Percentiles rank a stretch among this genome's conserved stretches.
Conservation (phyloP, 225 moss, liverwort and hornwort species). For the Physcomitrium patens region DNA sequence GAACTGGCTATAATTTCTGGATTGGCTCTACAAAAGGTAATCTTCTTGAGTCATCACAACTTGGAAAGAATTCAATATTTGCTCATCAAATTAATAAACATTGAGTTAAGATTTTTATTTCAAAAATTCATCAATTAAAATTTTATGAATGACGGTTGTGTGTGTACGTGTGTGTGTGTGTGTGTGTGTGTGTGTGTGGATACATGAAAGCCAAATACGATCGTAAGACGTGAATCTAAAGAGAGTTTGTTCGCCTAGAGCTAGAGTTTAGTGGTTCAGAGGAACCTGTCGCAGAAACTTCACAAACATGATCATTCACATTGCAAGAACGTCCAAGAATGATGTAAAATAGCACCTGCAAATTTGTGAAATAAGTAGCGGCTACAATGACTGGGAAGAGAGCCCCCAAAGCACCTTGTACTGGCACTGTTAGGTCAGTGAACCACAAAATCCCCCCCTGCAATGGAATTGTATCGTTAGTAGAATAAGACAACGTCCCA, state of each 20-base stretch:
- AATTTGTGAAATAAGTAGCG: conserved; percentile 78
- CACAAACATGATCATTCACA: conserved; percentile 5
- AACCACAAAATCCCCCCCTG: conserved; percentile 98
- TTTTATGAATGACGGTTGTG: no score
- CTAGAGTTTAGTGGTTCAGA: neutral
- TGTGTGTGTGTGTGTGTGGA: no score
- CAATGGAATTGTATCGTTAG: conserved; percentile 5
- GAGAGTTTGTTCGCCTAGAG: neutral
- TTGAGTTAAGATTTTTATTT: no score
- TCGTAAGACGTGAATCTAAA: neutral
- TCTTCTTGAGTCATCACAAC: neutral
- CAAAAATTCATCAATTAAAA: no score
- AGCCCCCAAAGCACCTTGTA: conserved; percentile 86
- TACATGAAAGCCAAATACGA: neutral
- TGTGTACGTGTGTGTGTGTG: no score
- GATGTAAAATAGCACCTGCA: conserved; percentile 63
- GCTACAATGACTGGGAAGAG: conserved; percentile 90
- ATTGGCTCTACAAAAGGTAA: neutral
- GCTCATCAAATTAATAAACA: no score
- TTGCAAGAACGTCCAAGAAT: neutral
- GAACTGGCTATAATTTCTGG: neutral
- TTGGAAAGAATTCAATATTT: neutral
- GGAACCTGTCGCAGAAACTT: neutral
- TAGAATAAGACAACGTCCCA: neutral
- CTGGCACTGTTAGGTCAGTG: conserved; percentile 84